Evolutionary conservation across 768 basidiomycete genomes (phyloP).

Genomic region (Rubroboletus pulcherrimus): DNA sequence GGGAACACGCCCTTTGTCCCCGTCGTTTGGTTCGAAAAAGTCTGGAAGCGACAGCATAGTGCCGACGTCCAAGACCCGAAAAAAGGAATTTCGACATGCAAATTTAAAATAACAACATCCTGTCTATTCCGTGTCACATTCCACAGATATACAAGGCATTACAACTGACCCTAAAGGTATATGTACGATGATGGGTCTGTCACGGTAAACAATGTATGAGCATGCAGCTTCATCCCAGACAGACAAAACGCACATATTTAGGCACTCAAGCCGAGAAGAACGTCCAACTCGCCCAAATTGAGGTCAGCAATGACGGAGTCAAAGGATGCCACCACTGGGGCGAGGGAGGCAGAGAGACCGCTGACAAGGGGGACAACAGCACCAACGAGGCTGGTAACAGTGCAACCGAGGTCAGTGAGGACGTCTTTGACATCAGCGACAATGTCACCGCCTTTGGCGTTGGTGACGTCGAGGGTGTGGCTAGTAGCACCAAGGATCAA

Average conservation of each 20-base stretch:
- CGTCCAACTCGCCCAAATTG: slow-evolving; percentile 17
- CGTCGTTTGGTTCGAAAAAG: not conserved
- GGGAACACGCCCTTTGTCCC: not conserved
- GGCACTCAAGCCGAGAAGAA: slow-evolving; percentile 20
- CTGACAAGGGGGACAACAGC: slow-evolving; percentile 14
- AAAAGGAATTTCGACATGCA: not conserved
- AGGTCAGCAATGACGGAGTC: slow-evolving; percentile 22
- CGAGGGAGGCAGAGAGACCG: slow-evolving; percentile 22
- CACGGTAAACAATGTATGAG: not conserved
- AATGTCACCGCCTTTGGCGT: not conserved
- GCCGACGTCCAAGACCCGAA: not conserved
- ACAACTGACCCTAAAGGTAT: not conserved
- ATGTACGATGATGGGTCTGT: not conserved
- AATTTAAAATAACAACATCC: not conserved
- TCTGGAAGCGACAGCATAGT: not conserved
- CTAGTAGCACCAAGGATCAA: slow-evolving; percentile 27
- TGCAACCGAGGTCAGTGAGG: slow-evolving; percentile 13
- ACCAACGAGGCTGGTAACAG: slow-evolving; percentile 20
- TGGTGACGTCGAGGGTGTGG: slow-evolving; percentile 19
- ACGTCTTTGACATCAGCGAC: not conserved
- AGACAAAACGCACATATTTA: slow-evolving; percentile 6
- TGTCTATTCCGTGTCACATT: not conserved
- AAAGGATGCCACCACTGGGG: slow-evolving; percentile 18
- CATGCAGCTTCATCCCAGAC: not conserved
- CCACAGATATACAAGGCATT: not conserved